Evolutionary conservation across 2,329 filamentous ascomycete species (phyloP), one percentile per base, ranked within the genome.

Genomic region (Neopestalotiopsis rosae): DNA sequence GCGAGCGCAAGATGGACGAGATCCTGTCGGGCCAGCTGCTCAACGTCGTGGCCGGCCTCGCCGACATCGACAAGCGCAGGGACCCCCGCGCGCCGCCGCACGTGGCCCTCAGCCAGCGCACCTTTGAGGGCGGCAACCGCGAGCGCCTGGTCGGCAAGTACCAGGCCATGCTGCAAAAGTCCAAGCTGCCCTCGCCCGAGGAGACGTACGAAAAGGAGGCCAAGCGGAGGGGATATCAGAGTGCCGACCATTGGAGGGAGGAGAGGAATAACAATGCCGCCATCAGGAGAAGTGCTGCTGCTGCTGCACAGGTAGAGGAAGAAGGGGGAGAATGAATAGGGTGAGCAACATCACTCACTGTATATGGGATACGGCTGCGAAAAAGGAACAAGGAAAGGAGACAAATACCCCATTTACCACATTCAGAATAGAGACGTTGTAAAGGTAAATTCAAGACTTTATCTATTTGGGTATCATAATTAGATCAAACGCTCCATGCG

Each of bases 1-100:
- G 93, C 69, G 89, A 90, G 76, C 86, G 88, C 67, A 97, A 97
- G 84, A 93, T 98, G 73, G 94, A 98, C 76, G 96, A 98, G 84
- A 84, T 97, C 66, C 84, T 99, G 68, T 90, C 94, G 0, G 90
- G 88, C 69, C 88, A 90, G 73, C 82, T 99, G 65, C 83, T 98
- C 69, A 89, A 93, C 75, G 81, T 91, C 59, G 81, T 89, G 7
- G 81, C 85, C 1, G 45, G 69, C 17, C 84, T 86, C 72, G 71
- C 72, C 0, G 74, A 77, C 24, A 69, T 74, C 34, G 66, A 67
- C n/a, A 72, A 69, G 42, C 69, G 72, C 4, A 61, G 38, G 30
- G 69, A 75, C 65, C 66, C 66, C 1, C 66, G 42, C 5, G 73
- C 74, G 34, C 72, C 66, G 9, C 38, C 7, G 34, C 63, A 72